Evolutionary conservation across 192 early-diverging fungal species (phyloP).

Genomic region (Chytriomyces sp.): DNA sequence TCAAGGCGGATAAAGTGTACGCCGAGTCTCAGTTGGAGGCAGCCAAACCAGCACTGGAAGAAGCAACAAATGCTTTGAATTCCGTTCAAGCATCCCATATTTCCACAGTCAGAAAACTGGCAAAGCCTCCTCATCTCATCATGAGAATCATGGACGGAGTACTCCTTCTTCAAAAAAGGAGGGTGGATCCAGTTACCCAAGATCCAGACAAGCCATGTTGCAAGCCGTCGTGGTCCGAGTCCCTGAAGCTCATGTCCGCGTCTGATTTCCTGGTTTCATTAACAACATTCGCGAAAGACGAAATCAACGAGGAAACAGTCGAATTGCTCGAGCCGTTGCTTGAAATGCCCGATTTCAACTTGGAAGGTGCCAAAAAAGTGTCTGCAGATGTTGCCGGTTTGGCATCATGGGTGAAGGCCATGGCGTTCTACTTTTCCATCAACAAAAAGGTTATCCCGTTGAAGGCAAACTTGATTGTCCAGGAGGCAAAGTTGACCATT

Average conservation of each 20-base stretch:
- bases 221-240: constrained; percentile 67
- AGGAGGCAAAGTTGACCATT: constrained; percentile 61
- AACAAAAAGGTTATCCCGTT: constrained; percentile 72
- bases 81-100: constrained; percentile 71
- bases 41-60: constrained; percentile 67
- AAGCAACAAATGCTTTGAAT: constrained; percentile 65
- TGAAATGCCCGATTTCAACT: constrained; percentile 71
- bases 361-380: constrained; percentile 74
- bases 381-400: constrained; percentile 70
- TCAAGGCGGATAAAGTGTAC: constrained; percentile 65
- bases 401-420: constrained; percentile 65
- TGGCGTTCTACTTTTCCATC: constrained; percentile 65
- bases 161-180: constrained; percentile 60
- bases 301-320: constrained; percentile 70
- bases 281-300: constrained; percentile 65
- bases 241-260: constrained; percentile 66
- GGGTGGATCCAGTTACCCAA: constrained; percentile 57
- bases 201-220: constrained; percentile 66
- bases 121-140: constrained; percentile 69
- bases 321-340: constrained; percentile 63
- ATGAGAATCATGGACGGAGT: constrained; percentile 76
- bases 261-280: constrained; percentile 65
- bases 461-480: constrained; percentile 70
- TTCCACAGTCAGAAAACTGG: constrained; percentile 67
- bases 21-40: constrained; percentile 67